phyloP scores from a whole-genome alignment of 2,329 filamentous ascomycete species.

The Chrysoporthe puriensis region DNA sequence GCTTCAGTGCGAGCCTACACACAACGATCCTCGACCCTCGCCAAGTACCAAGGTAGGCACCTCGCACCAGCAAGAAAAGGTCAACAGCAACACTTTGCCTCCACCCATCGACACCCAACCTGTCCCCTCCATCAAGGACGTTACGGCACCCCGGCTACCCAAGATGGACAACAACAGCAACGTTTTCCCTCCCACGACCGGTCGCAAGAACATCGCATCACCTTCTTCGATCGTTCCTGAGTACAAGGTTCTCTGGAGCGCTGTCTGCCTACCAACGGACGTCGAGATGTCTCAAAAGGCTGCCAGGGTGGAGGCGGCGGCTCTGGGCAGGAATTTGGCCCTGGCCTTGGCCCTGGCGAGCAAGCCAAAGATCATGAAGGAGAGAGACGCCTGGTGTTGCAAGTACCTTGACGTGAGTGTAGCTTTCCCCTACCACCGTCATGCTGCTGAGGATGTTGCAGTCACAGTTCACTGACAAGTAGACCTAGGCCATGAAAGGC shows the following conservation, averaged over 20 bases:
- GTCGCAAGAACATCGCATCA: background rate
- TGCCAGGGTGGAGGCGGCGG: background rate
- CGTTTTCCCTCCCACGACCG: background rate
- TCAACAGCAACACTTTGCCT: background rate
- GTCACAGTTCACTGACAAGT: background rate
- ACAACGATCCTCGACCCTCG: background rate
- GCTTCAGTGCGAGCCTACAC: background rate
- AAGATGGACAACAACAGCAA: background rate
- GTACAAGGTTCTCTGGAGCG: background rate
- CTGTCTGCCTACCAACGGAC: background rate
- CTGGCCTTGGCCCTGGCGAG: background rate
- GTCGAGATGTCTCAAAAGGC: background rate
- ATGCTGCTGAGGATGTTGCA: background rate
- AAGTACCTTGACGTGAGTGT: slow-evolving; percentile 5
- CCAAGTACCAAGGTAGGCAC: background rate
- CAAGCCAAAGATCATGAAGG: slow-evolving; percentile 10
- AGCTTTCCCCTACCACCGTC: background rate
- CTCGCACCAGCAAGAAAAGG: background rate
- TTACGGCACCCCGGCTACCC: background rate
- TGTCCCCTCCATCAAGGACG: too few relatives aligned
- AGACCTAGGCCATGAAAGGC: slow-evolving; percentile 1
- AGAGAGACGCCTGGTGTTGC: slow-evolving; percentile 11
- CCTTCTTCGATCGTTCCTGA: background rate
- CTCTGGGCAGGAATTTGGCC: background rate
- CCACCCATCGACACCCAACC: background rate